phyloP scores from a whole-genome alignment of 495 filamentous ascomycete genomes.

The Copromyces sp. region DNA sequence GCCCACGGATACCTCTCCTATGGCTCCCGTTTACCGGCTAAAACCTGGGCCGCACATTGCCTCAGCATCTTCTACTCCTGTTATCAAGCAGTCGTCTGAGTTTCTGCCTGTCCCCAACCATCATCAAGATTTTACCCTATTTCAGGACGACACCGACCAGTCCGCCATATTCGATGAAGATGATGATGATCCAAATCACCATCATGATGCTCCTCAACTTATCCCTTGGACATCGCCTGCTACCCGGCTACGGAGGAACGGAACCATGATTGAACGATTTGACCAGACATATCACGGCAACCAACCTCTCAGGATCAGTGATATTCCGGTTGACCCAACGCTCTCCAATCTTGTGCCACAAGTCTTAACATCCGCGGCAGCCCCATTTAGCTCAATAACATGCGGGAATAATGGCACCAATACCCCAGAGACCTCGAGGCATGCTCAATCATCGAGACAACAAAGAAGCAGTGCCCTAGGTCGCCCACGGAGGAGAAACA shows the following conservation, averaged over 20 bases:
- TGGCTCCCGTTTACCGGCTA: neutral
- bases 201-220: conserved; percentile 3
- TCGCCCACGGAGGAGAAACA: neutral
- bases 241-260: conserved; percentile 20
- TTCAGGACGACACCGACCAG: conserved; percentile 9
- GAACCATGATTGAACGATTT: conserved; percentile 18
- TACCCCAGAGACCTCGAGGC: neutral
- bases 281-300: conserved; percentile 18
- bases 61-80: neutral
- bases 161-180: conserved; percentile 13
- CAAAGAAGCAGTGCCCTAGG: neutral
- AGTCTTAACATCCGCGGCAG: neutral
- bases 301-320: neutral
- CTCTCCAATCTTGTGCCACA: conserved; percentile 6
- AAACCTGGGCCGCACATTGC: neutral
- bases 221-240: conserved; percentile 26
- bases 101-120: neutral
- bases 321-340: conserved; percentile 9
- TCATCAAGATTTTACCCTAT: conserved; percentile 17
- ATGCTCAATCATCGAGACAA: neutral
- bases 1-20: neutral
- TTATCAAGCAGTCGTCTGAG: neutral
- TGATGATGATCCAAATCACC: conserved; percentile 9
- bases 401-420: neutral
- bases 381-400: neutral